phyloP scores from a whole-genome alignment of 2,329 filamentous ascomycete genomes.

The Verticillium tricorpus region DNA sequence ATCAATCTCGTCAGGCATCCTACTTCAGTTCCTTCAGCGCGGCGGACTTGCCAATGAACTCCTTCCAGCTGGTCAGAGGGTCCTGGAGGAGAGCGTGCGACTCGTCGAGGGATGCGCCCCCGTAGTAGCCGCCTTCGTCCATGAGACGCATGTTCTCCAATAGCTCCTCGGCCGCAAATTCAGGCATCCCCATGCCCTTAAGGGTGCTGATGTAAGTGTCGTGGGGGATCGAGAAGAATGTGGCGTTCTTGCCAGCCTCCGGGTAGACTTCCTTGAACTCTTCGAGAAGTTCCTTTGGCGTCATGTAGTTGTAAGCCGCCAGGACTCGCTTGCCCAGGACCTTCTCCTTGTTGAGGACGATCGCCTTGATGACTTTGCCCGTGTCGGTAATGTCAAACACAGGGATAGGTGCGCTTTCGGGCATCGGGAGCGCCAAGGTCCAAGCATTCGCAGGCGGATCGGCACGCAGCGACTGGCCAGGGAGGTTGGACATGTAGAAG shows the following conservation, averaged over 20 bases:
- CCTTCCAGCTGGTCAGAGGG: constrained; percentile 29
- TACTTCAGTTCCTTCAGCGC: background rate
- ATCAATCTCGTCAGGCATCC: background rate
- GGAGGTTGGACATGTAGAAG: constrained; percentile 50
- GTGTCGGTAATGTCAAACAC: constrained; percentile 34
- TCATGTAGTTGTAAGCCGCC: constrained; percentile 30
- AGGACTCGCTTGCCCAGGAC: constrained; percentile 24
- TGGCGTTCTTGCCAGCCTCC: constrained; percentile 25
- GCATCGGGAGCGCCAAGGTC: constrained; percentile 20
- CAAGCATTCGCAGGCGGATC: constrained; percentile 20
- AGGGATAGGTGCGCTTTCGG: constrained; percentile 28
- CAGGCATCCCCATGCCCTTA: constrained; percentile 9
- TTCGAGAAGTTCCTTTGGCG: constrained; percentile 21
- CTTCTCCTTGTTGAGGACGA: constrained; percentile 11
- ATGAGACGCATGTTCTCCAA: constrained; percentile 35
- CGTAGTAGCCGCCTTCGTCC: constrained; percentile 34
- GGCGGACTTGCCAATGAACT: constrained; percentile 20
- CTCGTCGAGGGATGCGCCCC: constrained; percentile 22
- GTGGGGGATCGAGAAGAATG: constrained; percentile 21
- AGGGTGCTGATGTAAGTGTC: constrained; percentile 30
- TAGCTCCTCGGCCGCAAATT: constrained; percentile 25
- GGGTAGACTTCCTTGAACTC: constrained; percentile 21
- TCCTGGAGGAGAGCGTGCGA: constrained; percentile 25
- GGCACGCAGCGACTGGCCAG: constrained; percentile 15
- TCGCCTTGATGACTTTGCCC: constrained; percentile 29